Percentiles rank a stretch among this genome's conserved stretches.
Conservation (phyloP, 2,329 filamentous ascomycete genomes). For the Calycina marina region DNA sequence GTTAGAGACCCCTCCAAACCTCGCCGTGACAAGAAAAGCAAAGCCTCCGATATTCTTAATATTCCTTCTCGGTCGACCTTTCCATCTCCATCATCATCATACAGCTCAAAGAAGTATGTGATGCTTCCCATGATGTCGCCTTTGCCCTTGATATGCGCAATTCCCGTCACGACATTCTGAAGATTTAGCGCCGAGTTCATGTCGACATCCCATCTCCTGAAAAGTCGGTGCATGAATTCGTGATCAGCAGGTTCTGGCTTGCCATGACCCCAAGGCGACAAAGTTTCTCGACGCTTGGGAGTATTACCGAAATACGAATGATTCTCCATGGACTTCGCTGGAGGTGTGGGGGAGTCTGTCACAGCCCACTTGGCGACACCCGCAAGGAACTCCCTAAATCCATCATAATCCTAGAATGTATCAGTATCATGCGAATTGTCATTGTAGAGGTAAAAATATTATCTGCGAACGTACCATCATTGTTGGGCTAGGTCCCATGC, state of each 20-base stretch:
- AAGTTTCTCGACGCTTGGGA: slow-evolving; percentile 25
- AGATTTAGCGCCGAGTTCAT: slow-evolving; percentile 64
- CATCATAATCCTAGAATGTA: slow-evolving; percentile 97
- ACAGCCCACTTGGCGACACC: slow-evolving; percentile 86
- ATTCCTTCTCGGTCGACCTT: slow-evolving; percentile 93
- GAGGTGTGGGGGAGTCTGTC: slow-evolving; percentile 61
- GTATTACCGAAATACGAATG: slow-evolving; percentile 47
- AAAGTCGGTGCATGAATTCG: slow-evolving; percentile 82
- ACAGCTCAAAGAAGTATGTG: slow-evolving; percentile 93
- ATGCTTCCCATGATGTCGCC: slow-evolving; percentile 97
- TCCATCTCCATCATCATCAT: slow-evolving; percentile 84
- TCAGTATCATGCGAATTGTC: too few relatives aligned
- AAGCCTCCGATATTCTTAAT: slow-evolving; percentile 79
- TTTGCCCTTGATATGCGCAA: slow-evolving; percentile 83
- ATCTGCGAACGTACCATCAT: too few relatives aligned
- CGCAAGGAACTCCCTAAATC: slow-evolving; percentile 86
- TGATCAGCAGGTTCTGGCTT: slow-evolving; percentile 69
- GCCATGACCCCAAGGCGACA: slow-evolving; percentile 39
- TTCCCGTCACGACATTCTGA: slow-evolving; percentile 80
- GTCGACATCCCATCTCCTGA: slow-evolving; percentile 76
- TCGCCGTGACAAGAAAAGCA: slow-evolving; percentile 81
- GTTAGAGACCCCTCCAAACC: slow-evolving; percentile 65
- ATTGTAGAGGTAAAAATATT: too few relatives aligned
- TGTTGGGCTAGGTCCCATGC: slow-evolving; percentile 74
- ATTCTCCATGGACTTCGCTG: slow-evolving; percentile 33